These are phyloP conservation scores for Pestalotiopsis sp. DNA, from an alignment of 2,329 filamentous ascomycete genomes.

Conservation along the genomic window DNA sequence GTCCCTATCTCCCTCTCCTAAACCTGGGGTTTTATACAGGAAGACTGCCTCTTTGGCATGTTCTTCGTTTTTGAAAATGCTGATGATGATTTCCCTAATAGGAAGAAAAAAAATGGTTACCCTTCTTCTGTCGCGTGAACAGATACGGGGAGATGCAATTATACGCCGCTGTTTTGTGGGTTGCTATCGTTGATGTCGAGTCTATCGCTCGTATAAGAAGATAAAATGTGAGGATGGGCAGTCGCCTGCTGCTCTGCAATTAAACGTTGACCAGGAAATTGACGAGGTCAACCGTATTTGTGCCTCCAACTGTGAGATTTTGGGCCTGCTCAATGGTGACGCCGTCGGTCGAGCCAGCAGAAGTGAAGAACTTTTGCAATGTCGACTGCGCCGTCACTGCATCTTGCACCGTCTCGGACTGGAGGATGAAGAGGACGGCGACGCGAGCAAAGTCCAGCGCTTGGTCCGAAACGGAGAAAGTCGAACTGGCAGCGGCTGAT, in stretches of 20 bases:
- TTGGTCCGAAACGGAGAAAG: slow-evolving; percentile 56
- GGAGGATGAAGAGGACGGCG: slow-evolving; percentile 63
- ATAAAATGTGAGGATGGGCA: not conserved
- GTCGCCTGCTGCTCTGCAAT: not conserved
- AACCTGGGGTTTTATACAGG: slow-evolving; percentile 13
- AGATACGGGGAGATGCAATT: not conserved
- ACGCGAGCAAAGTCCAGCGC: slow-evolving; percentile 66
- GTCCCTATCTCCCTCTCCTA: not conserved
- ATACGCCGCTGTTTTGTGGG: not conserved
- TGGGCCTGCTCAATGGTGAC: slow-evolving; percentile 37
- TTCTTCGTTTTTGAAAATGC: slow-evolving; percentile 6
- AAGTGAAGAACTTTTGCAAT: slow-evolving; percentile 58
- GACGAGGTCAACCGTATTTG: slow-evolving; percentile 54
- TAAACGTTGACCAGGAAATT: slow-evolving; percentile 43
- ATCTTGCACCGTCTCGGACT: slow-evolving; percentile 51
- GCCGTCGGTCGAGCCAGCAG: slow-evolving; percentile 31
- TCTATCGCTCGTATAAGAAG: not conserved
- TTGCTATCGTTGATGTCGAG: not conserved
- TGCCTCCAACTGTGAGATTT: slow-evolving; percentile 44
- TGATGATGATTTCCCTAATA: not conserved
- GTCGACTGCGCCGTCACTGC: slow-evolving; percentile 57
- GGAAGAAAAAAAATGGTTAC: not conserved
- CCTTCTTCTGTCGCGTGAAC: not conserved
- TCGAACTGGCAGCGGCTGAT: slow-evolving; percentile 28
- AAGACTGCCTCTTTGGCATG: not conserved